Percentiles rank a stretch among this genome's conserved stretches.
phyloP scores from a whole-genome alignment of 2,329 filamentous ascomycete species.

The Conoideocrella luteorostrata region DNA sequence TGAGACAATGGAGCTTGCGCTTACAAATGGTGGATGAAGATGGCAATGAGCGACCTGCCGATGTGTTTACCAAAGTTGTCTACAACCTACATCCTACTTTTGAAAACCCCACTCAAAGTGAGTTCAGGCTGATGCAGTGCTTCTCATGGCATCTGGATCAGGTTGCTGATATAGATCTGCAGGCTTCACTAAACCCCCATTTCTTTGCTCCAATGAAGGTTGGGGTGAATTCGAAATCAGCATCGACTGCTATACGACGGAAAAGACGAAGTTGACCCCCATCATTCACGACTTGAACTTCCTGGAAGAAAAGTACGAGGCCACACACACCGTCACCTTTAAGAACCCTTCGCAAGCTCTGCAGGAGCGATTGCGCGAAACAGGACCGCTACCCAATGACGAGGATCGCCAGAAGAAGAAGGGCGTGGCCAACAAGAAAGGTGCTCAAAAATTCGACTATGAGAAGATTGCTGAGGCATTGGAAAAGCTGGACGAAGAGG shows the following conservation, averaged over 20 bases:
- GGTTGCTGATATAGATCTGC: constrained; percentile 3
- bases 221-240: constrained; percentile 98
- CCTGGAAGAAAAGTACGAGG: constrained; percentile 71
- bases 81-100: constrained; percentile 96
- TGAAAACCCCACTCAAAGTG: constrained; percentile 78
- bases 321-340: constrained; percentile 74
- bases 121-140: no score
- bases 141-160: no score
- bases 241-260: constrained; percentile 74
- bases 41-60: constrained; percentile 76
- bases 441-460: constrained; percentile 70
- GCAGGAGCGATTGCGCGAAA: constrained; percentile 71
- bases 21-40: constrained; percentile 79
- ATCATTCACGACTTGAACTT: constrained; percentile 93
- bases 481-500: constrained; percentile 84
- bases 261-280: constrained; percentile 73
- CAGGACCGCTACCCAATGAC: constrained; percentile 76
- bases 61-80: constrained; percentile 82
- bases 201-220: constrained; percentile 85
- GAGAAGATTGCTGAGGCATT: constrained; percentile 94
- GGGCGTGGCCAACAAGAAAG: constrained; percentile 67
- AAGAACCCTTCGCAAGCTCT: constrained; percentile 90
- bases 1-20: constrained; percentile 87
- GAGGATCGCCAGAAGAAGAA: constrained; percentile 56
- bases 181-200: constrained; percentile 81